Evolutionary conservation across 331 rosid genomes (phyloP).

Genomic region (Saraca asoca): DNA sequence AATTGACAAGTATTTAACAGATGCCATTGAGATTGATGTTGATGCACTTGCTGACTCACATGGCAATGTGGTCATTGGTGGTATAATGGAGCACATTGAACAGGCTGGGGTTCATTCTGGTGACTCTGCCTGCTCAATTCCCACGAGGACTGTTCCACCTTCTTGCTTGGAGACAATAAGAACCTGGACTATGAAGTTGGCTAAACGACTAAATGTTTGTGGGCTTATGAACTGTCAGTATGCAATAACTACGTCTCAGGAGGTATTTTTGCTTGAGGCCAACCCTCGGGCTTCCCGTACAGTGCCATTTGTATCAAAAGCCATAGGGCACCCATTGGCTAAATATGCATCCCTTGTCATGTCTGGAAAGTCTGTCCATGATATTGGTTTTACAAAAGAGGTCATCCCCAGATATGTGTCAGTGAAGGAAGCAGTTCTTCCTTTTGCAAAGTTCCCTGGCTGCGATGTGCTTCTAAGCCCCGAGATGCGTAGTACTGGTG

Average conservation of each 20-base stretch:
- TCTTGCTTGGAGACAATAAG: slow-evolving; percentile 79
- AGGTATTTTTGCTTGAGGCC: slow-evolving; percentile 90
- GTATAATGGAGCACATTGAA: slow-evolving; percentile 99
- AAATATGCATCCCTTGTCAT: slow-evolving; percentile 94
- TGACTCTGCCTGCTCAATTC: slow-evolving; percentile 92
- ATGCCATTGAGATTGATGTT: slow-evolving; percentile 89
- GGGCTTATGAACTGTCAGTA: slow-evolving; percentile 98
- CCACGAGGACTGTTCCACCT: slow-evolving; percentile 73
- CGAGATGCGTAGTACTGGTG: slow-evolving; percentile 99
- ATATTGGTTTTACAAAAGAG: slow-evolving; percentile 76
- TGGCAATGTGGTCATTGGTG: slow-evolving; percentile 95
- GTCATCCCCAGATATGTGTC: slow-evolving; percentile 83
- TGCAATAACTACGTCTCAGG: slow-evolving; percentile 76
- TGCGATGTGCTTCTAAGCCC: slow-evolving; percentile 91
- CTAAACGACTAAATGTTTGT: slow-evolving; percentile 72
- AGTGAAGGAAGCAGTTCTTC: slow-evolving; percentile 97
- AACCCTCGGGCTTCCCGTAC: slow-evolving; percentile 97
- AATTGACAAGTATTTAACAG: slow-evolving; percentile 82
- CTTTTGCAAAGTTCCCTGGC: slow-evolving; percentile 91
- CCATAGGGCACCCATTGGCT: slow-evolving; percentile 95
- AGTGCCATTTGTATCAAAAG: slow-evolving; percentile 95
- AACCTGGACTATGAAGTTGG: slow-evolving; percentile 83
- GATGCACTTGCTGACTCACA: slow-evolving; percentile 92
- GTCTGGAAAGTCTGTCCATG: slow-evolving; percentile 91
- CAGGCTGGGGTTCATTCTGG: slow-evolving; percentile 99